Conservation (phyloP, 2,329 filamentous ascomycete species). For the Fusarium decemcellulare region DNA sequence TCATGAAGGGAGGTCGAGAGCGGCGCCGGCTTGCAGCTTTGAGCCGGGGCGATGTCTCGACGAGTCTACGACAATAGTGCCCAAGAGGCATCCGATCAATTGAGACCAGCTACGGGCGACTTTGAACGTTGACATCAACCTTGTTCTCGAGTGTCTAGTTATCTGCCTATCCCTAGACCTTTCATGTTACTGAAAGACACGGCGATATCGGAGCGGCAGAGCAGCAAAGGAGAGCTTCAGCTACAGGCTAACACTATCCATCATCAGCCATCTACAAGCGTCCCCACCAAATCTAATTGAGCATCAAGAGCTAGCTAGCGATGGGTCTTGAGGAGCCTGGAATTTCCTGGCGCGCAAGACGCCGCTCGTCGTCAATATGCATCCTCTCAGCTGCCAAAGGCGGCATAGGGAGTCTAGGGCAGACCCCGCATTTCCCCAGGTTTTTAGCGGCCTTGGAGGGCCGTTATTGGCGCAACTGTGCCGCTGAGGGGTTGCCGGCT, state of each 20-base stretch:
- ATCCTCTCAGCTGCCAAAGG: not conserved
- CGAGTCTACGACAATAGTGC: slow-evolving; percentile 8
- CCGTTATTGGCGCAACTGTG: slow-evolving; percentile 31
- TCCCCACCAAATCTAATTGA: not conserved
- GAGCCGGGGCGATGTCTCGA: not conserved
- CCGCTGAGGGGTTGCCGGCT: slow-evolving; percentile 36
- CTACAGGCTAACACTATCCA: too few relatives aligned
- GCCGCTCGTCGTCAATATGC: not conserved
- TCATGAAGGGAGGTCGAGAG: not conserved
- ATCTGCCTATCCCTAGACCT: too few relatives aligned
- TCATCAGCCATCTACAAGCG: not conserved
- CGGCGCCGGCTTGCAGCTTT: not conserved
- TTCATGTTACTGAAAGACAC: not conserved
- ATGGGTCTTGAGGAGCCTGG: not conserved
- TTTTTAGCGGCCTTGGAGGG: slow-evolving; percentile 18
- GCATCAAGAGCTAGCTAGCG: not conserved
- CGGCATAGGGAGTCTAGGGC: not conserved
- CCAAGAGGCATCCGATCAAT: slow-evolving; percentile 25
- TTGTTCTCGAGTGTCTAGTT: not conserved
- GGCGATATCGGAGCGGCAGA: not conserved
- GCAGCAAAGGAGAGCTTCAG: too few relatives aligned
- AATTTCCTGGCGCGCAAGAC: slow-evolving; percentile 1
- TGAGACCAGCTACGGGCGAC: slow-evolving; percentile 12
- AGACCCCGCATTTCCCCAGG: slow-evolving; percentile 48
- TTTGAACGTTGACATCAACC: not conserved